Evolutionary conservation across 1,284 basidiomycete species (phyloP), one percentile per base, ranked within the genome.

Genomic region (Moesziomyces parantarcticus): DNA sequence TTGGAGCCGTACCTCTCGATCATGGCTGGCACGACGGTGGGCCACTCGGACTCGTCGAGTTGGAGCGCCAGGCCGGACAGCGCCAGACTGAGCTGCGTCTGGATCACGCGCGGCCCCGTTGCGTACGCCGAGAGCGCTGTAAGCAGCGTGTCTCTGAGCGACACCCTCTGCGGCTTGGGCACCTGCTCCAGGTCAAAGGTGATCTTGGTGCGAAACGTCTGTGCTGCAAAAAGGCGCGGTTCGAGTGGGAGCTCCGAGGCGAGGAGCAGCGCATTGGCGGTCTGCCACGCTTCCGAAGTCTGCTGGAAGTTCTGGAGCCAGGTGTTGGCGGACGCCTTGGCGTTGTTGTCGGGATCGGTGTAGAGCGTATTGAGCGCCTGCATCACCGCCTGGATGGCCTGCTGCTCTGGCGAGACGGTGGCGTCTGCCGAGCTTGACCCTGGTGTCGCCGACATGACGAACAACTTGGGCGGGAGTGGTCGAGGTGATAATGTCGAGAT

Each of bases 121-220:
- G 86, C 74, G 39, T 82, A 85, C 8, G 84, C 86, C 83, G 85
- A 89, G 78, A 99, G 86, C 3, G 93, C 92, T 23, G 89, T 85
- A 61, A 98, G 84, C 57, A 99, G 87, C 1, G 93, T 96, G 84
- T 97, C 93, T 50, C 94, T 89, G 46, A 99, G 87, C 8, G 90
- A 87, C n/a, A 90, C 86, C 4, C 92, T 86, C 68, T 93, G 89
- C 47, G 88, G 86, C 13, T 86, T 82, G 68, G 92, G 89, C 41
- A 99, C 90, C 88, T 98, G 93, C 57, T 91, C 86, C 48, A 99
- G 89, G 88, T 99, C 97, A 85, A 95, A 99, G 9, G 91, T 93
- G 77, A 98, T 93, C 62, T 99, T 99, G 62, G 92, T 88, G 80
- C 96, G 88, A 84, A 99, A 93, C 0, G 97, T 99, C 85, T 99